Percentiles rank a stretch among this genome's conserved stretches.
Evolutionary conservation across 2,329 filamentous ascomycete genomes (phyloP).

Genomic region (Monosporascus sp.): DNA sequence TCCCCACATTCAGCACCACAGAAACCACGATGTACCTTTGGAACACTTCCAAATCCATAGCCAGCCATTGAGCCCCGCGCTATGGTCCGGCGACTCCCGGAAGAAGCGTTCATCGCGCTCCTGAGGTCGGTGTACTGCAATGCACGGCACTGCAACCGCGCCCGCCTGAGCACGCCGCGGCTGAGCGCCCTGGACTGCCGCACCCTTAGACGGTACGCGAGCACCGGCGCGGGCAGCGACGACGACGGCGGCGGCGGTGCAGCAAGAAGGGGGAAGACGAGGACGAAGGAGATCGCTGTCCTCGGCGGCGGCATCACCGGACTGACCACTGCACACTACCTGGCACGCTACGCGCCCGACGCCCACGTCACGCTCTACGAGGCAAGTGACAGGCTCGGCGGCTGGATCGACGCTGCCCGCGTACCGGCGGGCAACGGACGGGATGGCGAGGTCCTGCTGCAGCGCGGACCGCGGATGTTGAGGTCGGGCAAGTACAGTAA

Average conservation of each 20-base stretch:
- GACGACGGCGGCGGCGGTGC: no score
- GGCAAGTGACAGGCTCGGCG: conserved; percentile 62
- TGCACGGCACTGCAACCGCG: conserved; percentile 10
- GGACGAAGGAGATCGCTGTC: conserved; percentile 51
- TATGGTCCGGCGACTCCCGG: conserved; percentile 22
- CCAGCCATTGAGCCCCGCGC: conserved; percentile 9
- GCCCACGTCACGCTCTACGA: conserved; percentile 80
- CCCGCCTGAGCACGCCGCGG: conserved; percentile 7
- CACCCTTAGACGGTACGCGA: conserved; percentile 9
- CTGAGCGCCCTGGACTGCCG: conserved; percentile 9
- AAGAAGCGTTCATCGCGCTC: conserved; percentile 22
- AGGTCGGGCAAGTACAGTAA: conserved; percentile 39
- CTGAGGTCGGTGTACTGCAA: conserved; percentile 19
- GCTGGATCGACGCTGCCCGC: conserved; percentile 71
- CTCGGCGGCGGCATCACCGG: conserved; percentile 82
- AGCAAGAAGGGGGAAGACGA: conserved; percentile 1
- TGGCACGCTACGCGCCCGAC: conserved; percentile 60
- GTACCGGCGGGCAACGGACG: conserved; percentile 54
- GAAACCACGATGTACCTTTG: conserved; percentile 1
- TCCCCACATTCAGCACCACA: conserved; percentile 1
- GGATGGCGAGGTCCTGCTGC: conserved; percentile 61
- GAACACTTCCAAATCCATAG: conserved; percentile 10
- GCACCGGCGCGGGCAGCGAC: neutral
- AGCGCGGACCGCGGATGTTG: conserved; percentile 77
- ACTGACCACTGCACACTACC: conserved; percentile 70